Percentiles rank a stretch among this genome's conserved stretches.
phyloP scores from a whole-genome alignment of 352 stramenopile genomes.

The Phytophthora ramorum region DNA sequence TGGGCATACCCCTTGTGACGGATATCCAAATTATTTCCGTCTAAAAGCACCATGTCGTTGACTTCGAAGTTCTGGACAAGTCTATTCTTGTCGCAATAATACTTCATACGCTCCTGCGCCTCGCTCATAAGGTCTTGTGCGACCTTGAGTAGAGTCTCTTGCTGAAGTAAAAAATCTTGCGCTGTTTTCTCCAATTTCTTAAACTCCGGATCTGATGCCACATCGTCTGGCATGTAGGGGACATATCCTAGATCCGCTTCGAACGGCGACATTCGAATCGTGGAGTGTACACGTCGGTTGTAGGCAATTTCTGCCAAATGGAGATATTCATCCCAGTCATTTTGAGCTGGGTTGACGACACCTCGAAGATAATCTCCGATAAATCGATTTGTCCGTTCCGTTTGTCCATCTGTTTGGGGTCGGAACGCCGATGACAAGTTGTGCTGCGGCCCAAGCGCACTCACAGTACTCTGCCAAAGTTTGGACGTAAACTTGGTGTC shows the following conservation, averaged over 20 bases:
- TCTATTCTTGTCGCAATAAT: constrained; percentile 18
- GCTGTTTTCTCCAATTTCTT: no score
- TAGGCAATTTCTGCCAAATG: constrained; percentile 29
- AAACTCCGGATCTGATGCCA: no score
- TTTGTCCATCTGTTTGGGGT: no score
- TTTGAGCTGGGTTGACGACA: no score
- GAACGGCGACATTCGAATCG: constrained; percentile 20
- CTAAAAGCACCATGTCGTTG: constrained; percentile 8
- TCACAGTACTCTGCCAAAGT: no score
- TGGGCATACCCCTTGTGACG: no score
- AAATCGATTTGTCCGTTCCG: no score
- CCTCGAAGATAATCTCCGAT: no score
- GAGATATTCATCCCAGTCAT: constrained; percentile 27
- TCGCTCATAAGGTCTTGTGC: constrained; percentile 15
- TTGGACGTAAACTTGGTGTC: no score
- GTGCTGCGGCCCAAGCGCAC: no score
- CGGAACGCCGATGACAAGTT: no score
- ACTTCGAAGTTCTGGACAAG: constrained; percentile 17
- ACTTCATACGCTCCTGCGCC: constrained; percentile 12
- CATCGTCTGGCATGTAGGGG: constrained; percentile 21
- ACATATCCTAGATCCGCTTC: constrained; percentile 24
- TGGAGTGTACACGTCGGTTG: constrained; percentile 12
- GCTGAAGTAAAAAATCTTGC: constrained; percentile 1
- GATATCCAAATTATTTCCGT: no score
- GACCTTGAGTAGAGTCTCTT: neutral